Conservation (phyloP, 2,329 filamentous ascomycete species). For the Colletotrichum camelliae region DNA sequence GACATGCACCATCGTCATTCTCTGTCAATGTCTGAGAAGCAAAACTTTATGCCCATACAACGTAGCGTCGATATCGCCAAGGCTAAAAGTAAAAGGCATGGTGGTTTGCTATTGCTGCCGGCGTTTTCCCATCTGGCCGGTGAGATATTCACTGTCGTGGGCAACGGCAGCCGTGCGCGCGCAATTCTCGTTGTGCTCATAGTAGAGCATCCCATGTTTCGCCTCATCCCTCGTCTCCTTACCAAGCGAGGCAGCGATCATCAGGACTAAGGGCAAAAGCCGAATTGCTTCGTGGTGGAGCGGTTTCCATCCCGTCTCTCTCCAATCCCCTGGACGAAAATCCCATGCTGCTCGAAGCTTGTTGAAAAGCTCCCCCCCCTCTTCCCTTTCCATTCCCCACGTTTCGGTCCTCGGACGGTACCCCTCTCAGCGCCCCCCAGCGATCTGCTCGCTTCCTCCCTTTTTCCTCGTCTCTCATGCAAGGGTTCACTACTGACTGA, state of each 20-base stretch:
- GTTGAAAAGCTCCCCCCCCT: background rate
- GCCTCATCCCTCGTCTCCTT: background rate
- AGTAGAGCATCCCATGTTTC: background rate
- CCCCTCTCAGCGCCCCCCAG: background rate
- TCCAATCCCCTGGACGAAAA: background rate
- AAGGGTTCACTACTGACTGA: background rate
- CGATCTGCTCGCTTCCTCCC: background rate
- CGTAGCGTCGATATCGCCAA: background rate
- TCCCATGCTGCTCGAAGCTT: slow-evolving; percentile 3
- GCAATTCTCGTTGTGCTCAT: background rate
- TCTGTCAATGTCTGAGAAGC: background rate
- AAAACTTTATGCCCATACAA: background rate
- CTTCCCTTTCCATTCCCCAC: slow-evolving; percentile 5
- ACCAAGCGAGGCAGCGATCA: background rate
- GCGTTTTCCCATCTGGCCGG: background rate
- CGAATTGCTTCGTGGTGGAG: background rate
- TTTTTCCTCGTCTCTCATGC: background rate
- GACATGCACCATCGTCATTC: background rate
- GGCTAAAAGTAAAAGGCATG: background rate
- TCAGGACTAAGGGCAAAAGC: background rate
- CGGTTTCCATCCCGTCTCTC: background rate
- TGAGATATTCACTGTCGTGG: background rate
- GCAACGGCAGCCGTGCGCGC: background rate
- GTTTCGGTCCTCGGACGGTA: background rate
- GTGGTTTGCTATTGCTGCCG: background rate